phyloP scores from a whole-genome alignment of 2,329 filamentous ascomycete species.

The Anthostomella pinea region DNA sequence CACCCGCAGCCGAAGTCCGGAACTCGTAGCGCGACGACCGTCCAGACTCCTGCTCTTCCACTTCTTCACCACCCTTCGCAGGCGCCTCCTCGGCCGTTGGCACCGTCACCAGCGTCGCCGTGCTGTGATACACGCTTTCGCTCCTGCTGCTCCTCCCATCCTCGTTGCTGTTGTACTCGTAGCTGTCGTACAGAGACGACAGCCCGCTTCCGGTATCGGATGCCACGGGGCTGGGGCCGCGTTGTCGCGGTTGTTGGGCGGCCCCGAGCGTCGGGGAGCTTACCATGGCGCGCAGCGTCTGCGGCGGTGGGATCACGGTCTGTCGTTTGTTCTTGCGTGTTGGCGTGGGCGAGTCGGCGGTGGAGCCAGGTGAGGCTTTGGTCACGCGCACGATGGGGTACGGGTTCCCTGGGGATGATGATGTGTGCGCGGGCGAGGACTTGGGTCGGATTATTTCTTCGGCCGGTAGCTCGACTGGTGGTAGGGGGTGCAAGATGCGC shows the following conservation, averaged over 20 bases:
- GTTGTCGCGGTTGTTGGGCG: conserved; percentile 5
- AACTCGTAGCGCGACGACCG: no score
- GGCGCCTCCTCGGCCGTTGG: conserved; percentile 7
- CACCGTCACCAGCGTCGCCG: conserved; percentile 12
- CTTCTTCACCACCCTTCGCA: conserved; percentile 2
- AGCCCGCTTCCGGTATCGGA: conserved; percentile 25
- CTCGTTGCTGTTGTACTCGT: conserved; percentile 18
- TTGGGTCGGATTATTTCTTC: not conserved
- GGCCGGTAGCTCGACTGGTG: conserved; percentile 18
- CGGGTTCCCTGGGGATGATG: not conserved
- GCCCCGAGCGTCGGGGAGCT: conserved; percentile 24
- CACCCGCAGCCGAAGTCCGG: no score
- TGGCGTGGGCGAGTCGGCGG: conserved; percentile 19
- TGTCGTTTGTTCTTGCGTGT: conserved; percentile 15
- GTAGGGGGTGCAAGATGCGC: conserved; percentile 25
- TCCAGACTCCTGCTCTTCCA: no score
- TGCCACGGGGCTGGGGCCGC: conserved; percentile 17
- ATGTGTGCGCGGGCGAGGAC: no score
- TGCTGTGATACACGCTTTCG: conserved; percentile 12
- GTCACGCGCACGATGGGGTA: not conserved
- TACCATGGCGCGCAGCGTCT: conserved; percentile 17
- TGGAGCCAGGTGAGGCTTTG: no score
- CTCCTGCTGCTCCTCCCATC: conserved; percentile 7
- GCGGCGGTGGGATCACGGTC: conserved; percentile 21
- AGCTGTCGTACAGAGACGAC: conserved; percentile 32